These are phyloP conservation scores for Entomortierella lignicola DNA, from an alignment of 192 early-diverging fungal genomes.

Conservation along the genomic window DNA sequence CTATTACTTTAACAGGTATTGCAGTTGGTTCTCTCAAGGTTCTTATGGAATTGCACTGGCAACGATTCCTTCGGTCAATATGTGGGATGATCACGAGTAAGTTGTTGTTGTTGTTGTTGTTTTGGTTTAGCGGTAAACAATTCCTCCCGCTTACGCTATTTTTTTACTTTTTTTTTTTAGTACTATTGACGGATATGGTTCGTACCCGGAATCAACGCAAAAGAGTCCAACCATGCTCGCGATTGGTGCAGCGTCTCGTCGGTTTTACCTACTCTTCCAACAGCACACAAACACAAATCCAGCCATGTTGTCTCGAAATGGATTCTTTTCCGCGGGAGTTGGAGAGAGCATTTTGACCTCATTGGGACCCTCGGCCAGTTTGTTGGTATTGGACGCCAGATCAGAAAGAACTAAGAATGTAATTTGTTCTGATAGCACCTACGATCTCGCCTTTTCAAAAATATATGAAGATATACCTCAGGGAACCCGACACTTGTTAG, in stretches of 20 bases:
- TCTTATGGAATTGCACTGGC: conserved; percentile 68
- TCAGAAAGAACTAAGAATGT: conserved; percentile 75
- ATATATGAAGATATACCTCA: conserved; percentile 68
- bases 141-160: too few relatives aligned
- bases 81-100: conserved; percentile 86
- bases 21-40: conserved; percentile 48
- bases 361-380: conserved; percentile 72
- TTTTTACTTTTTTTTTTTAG: conserved; percentile 5
- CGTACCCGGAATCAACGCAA: conserved; percentile 73
- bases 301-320: conserved; percentile 68
- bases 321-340: conserved; percentile 59
- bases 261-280: conserved; percentile 89
- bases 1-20: conserved; percentile 51
- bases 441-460: conserved; percentile 70
- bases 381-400: conserved; percentile 80
- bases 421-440: conserved; percentile 69
- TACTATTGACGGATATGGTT: conserved; percentile 87
- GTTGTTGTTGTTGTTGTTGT: conserved; percentile 13
- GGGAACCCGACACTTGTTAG: conserved; percentile 73
- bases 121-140: neutral
- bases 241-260: conserved; percentile 67
- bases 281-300: conserved; percentile 82
- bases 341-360: conserved; percentile 75
- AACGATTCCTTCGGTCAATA: conserved; percentile 77
- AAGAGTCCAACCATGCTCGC: conserved; percentile 23